phyloP scores from a whole-genome alignment of 1,284 basidiomycete species.

The Uromyces viciae-fabae region DNA sequence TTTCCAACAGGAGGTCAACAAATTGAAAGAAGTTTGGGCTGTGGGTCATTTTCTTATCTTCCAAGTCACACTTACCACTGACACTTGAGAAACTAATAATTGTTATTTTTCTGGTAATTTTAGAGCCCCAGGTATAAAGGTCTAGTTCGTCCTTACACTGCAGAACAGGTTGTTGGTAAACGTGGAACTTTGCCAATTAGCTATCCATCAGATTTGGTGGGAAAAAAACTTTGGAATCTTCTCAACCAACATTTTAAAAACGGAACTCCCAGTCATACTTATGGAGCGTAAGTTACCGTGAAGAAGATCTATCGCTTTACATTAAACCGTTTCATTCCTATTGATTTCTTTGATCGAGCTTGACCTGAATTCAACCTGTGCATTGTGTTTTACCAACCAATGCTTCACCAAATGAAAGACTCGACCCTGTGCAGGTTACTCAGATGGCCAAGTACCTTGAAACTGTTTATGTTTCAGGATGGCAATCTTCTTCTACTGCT shows the following conservation, averaged over 20 bases:
- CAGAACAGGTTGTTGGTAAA: constrained; percentile 75
- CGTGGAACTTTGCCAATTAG: constrained; percentile 76
- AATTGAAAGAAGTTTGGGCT: constrained; percentile 26
- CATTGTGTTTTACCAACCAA: neutral
- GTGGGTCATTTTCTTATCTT: neutral
- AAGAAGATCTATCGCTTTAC: too few species aligned
- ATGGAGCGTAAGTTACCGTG: constrained; percentile 66
- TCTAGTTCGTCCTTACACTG: constrained; percentile 72
- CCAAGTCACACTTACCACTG: too few species aligned
- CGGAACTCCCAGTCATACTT: constrained; percentile 75
- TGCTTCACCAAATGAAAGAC: neutral
- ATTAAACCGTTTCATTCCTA: too few species aligned
- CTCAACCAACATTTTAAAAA: constrained; percentile 59
- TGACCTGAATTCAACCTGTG: neutral
- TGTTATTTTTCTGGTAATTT: neutral
- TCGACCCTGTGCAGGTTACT: constrained; percentile 89
- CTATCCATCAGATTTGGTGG: constrained; percentile 80
- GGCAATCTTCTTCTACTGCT: constrained; percentile 83
- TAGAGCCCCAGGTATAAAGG: constrained; percentile 66
- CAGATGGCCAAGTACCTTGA: constrained; percentile 96
- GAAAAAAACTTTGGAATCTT: constrained; percentile 77
- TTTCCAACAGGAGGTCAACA: constrained; percentile 27
- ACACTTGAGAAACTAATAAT: too few species aligned
- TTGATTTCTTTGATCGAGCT: neutral
- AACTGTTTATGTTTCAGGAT: constrained; percentile 92